These are phyloP conservation scores for Diaporthe longicolla DNA, from an alignment of 2,329 filamentous ascomycete species.

Conservation along the genomic window DNA sequence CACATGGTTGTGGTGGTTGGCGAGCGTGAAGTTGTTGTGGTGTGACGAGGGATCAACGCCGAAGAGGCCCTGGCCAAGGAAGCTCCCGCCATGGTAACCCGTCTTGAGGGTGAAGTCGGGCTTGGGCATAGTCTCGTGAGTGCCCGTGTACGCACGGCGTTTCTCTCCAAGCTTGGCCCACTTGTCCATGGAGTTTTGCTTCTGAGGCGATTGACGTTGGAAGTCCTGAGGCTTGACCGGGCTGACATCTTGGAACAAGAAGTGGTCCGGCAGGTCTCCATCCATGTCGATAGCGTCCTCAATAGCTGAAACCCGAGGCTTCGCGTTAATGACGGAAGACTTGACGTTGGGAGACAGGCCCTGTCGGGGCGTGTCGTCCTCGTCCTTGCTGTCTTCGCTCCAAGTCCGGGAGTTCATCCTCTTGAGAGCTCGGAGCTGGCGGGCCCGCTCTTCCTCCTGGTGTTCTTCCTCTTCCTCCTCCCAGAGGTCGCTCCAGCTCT, in stretches of 20 bases:
- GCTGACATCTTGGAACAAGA: constrained; percentile 79
- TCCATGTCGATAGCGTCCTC: constrained; percentile 67
- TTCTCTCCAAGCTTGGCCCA: constrained; percentile 91
- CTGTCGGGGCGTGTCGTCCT: constrained; percentile 60
- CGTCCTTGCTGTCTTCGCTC: constrained; percentile 79
- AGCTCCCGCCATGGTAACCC: constrained; percentile 59
- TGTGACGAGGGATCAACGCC: constrained; percentile 56
- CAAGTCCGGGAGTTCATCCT: constrained; percentile 81
- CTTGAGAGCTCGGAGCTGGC: constrained; percentile 72
- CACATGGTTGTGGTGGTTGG: constrained; percentile 45
- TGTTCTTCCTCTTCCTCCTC: constrained; percentile 90
- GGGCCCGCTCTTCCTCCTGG: constrained; percentile 73
- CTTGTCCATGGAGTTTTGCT: constrained; percentile 79
- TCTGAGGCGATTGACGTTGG: constrained; percentile 74
- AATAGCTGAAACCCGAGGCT: constrained; percentile 55
- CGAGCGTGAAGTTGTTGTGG: constrained; percentile 46
- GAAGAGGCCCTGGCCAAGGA: constrained; percentile 63
- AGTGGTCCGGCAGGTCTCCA: constrained; percentile 76
- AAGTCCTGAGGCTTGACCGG: constrained; percentile 53
- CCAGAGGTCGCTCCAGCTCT: constrained; percentile 99
- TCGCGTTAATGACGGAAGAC: constrained; percentile 55
- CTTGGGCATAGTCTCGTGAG: constrained; percentile 60
- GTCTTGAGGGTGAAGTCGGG: constrained; percentile 59
- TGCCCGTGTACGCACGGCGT: constrained; percentile 75
- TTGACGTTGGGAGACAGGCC: constrained; percentile 59